phyloP scores from a whole-genome alignment of 2,329 filamentous ascomycete species.

The Trichoderma pleuroti region DNA sequence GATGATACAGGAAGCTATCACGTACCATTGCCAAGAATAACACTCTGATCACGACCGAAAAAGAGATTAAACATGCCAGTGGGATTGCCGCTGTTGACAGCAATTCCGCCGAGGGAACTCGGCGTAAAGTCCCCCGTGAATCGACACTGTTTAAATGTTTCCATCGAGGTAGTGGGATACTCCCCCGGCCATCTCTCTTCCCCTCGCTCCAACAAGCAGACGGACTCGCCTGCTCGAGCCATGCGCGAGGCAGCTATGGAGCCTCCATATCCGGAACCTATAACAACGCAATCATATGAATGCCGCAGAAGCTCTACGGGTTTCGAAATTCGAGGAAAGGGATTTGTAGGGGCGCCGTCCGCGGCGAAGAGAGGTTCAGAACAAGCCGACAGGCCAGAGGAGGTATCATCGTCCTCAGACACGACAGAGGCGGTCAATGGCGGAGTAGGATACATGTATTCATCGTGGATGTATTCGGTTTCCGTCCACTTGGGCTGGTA shows the following conservation, averaged over 20 bases:
- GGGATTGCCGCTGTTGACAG: slow-evolving; percentile 46
- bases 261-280: slow-evolving; percentile 67
- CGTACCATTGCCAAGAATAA: slow-evolving; percentile 54
- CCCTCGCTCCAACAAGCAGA: slow-evolving; percentile 63
- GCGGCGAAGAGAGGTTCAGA: not conserved
- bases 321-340: slow-evolving; percentile 53
- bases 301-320: slow-evolving; percentile 55
- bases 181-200: slow-evolving; percentile 65
- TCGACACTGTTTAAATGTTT: slow-evolving; percentile 51
- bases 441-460: slow-evolving; percentile 1
- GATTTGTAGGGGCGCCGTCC: not conserved
- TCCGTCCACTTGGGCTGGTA: too few relatives aligned
- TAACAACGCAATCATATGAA: slow-evolving; percentile 62
- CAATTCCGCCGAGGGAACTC: slow-evolving; percentile 33
- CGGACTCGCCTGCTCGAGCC: slow-evolving; percentile 53
- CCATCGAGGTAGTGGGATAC: slow-evolving; percentile 49
- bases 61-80: slow-evolving; percentile 63
- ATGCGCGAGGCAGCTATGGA: slow-evolving; percentile 63
- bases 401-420: not conserved
- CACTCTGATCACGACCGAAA: slow-evolving; percentile 61
- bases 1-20: slow-evolving; percentile 21
- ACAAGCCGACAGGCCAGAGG: not conserved
- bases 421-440: not conserved
- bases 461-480: not conserved
- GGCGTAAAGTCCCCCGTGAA: slow-evolving; percentile 53